Evolutionary conservation across 192 early-diverging fungal genomes (phyloP).

Genomic region (Dimargaris cristalligena): DNA sequence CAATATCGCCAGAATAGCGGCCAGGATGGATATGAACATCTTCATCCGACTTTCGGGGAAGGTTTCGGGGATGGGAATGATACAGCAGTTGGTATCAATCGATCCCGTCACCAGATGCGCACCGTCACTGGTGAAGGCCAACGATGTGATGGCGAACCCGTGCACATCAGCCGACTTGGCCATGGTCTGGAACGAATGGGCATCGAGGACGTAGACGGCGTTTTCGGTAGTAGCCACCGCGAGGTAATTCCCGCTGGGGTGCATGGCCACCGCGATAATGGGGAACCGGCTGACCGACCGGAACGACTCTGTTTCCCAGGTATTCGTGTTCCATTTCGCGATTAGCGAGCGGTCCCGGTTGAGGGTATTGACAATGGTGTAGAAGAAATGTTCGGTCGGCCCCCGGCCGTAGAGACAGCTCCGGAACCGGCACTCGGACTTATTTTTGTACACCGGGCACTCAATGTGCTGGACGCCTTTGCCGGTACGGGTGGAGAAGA

Average conservation of each 20-base stretch:
- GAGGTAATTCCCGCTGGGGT: neutral
- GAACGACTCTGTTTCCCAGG: slow-evolving; percentile 6
- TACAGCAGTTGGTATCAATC: slow-evolving; percentile 7
- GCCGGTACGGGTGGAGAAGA: slow-evolving; percentile 1
- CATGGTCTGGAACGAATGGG: neutral
- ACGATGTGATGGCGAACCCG: slow-evolving; percentile 7
- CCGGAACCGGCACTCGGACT: neutral
- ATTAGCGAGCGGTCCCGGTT: neutral
- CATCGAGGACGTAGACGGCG: neutral
- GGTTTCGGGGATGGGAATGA: slow-evolving; percentile 5
- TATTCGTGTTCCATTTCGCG: slow-evolving; percentile 6
- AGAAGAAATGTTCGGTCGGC: neutral
- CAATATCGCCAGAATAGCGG: neutral
- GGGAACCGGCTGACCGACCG: neutral
- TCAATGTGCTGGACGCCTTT: slow-evolving; percentile 10
- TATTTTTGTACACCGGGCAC: slow-evolving; percentile 8
- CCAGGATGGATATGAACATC: neutral
- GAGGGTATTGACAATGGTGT: slow-evolving; percentile 1
- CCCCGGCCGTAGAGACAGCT: slow-evolving; percentile 6
- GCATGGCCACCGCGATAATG: slow-evolving; percentile 8
- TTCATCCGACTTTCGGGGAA: slow-evolving; percentile 1
- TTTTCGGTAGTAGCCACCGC: slow-evolving; percentile 9
- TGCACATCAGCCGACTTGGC: neutral
- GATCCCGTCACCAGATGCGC: neutral
- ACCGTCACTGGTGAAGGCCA: slow-evolving; percentile 8